Conservation (phyloP, 306 rosid genomes). For the Pueraria montana region DNA sequence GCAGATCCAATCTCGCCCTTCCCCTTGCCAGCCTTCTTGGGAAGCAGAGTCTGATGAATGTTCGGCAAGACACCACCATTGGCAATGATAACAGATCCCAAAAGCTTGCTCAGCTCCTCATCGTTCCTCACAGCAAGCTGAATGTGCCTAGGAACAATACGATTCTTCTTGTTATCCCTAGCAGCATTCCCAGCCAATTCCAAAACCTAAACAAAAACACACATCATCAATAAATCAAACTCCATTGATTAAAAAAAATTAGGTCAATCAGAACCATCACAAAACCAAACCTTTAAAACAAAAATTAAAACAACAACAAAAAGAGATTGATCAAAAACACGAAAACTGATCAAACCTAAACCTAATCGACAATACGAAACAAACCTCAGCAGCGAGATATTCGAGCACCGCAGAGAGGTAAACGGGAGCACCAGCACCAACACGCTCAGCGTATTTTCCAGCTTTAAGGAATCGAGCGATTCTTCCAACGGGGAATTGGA, state of each 20-base stretch:
- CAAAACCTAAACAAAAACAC: constrained; percentile 58
- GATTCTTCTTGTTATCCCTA: constrained; percentile 90
- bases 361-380: not conserved
- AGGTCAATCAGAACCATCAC: not conserved
- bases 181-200: constrained; percentile 94
- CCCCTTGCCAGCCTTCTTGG: constrained; percentile 79
- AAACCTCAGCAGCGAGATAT: constrained; percentile 91
- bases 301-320: not conserved
- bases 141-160: constrained; percentile 90
- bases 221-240: too few relatives aligned
- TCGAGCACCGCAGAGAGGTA: constrained; percentile 93
- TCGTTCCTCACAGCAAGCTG: constrained; percentile 90
- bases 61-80: constrained; percentile 83
- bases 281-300: too few relatives aligned
- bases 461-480: constrained; percentile 86
- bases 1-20: constrained; percentile 89
- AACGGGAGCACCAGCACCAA: constrained; percentile 95
- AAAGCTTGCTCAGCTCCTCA: constrained; percentile 83
- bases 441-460: constrained; percentile 93
- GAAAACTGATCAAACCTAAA: not conserved
- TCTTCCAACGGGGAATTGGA: constrained; percentile 90
- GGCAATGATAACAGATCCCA: constrained; percentile 84
- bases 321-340: not conserved
- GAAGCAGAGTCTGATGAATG: constrained; percentile 76
- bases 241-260: not conserved